Conservation (phyloP, 768 basidiomycete species). For the Tephrocybe sp. region DNA sequence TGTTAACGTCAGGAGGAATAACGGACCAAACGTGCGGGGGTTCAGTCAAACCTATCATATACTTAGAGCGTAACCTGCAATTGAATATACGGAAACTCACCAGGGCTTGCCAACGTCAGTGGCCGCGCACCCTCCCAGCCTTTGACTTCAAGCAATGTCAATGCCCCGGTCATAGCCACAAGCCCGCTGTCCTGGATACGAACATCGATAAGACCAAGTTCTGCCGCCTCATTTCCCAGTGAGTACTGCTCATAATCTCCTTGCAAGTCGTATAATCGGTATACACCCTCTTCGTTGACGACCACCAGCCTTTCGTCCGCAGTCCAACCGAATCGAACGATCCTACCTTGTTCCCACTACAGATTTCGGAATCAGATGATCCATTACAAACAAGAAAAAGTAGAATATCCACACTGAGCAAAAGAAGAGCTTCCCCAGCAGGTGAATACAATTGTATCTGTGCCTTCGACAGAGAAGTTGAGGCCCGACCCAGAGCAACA, state of each 20-base stretch:
- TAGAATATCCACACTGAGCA: constrained; percentile 68
- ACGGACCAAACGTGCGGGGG: constrained; percentile 86
- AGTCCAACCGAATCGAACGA: constrained; percentile 84
- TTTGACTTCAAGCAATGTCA: constrained; percentile 82
- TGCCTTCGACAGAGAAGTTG: constrained; percentile 62
- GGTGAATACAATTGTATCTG: constrained; percentile 89
- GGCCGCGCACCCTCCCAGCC: constrained; percentile 85
- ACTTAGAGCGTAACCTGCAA: background rate
- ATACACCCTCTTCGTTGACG: constrained; percentile 89
- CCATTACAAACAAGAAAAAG: constrained; percentile 17
- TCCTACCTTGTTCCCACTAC: constrained; percentile 89
- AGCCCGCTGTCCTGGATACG: constrained; percentile 85
- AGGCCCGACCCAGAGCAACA: constrained; percentile 63
- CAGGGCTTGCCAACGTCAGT: constrained; percentile 68
- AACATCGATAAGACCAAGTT: constrained; percentile 83
- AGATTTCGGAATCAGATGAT: constrained; percentile 7
- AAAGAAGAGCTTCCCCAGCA: constrained; percentile 69
- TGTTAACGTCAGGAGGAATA: constrained; percentile 86
- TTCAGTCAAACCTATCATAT: constrained; percentile 60
- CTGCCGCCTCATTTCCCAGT: constrained; percentile 77
- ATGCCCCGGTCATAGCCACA: constrained; percentile 77
- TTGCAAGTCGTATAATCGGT: constrained; percentile 86
- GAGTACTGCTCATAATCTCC: constrained; percentile 86
- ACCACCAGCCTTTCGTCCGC: constrained; percentile 79
- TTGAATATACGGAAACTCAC: constrained; percentile 39